phyloP scores from a whole-genome alignment of 1,284 basidiomycete genomes.

The Ceratobasidium sp. region DNA sequence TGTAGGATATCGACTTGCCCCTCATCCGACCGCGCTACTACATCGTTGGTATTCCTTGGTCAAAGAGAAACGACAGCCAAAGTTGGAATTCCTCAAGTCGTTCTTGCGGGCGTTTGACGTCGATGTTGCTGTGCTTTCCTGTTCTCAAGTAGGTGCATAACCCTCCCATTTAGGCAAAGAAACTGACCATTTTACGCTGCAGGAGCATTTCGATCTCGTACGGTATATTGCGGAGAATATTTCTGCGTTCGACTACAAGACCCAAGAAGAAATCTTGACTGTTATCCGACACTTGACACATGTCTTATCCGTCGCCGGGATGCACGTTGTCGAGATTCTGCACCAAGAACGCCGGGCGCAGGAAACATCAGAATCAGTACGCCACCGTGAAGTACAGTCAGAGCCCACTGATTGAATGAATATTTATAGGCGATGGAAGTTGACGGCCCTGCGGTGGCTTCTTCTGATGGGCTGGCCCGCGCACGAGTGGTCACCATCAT shows the following conservation, averaged over 20 bases:
- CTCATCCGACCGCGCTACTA: constrained; percentile 77
- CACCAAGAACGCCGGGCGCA: constrained; percentile 26
- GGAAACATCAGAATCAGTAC: constrained; percentile 48
- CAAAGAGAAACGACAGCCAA: constrained; percentile 85
- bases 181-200: constrained; percentile 24
- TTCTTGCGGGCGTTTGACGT: constrained; percentile 86
- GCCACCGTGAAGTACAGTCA: constrained; percentile 49
- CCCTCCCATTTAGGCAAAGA: constrained; percentile 59
- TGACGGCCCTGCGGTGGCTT: constrained; percentile 33
- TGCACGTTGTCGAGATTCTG: constrained; percentile 72
- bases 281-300: constrained; percentile 86
- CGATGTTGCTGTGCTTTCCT: constrained; percentile 57
- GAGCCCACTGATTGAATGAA: constrained; percentile 13
- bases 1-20: constrained; percentile 73
- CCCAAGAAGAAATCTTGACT: constrained; percentile 90
- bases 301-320: constrained; percentile 86
- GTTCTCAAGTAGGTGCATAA: constrained; percentile 60
- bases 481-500: constrained; percentile 73
- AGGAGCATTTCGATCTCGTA: constrained; percentile 85
- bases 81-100: constrained; percentile 89
- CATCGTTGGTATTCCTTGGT: constrained; percentile 93
- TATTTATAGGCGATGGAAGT: constrained; percentile 18
- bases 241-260: constrained; percentile 92
- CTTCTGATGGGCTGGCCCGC: constrained; percentile 57
- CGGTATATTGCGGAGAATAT: constrained; percentile 97